These are phyloP conservation scores for Taxillus chinensis DNA, from an alignment of 164 flowering plant species.

Conservation along the genomic window DNA sequence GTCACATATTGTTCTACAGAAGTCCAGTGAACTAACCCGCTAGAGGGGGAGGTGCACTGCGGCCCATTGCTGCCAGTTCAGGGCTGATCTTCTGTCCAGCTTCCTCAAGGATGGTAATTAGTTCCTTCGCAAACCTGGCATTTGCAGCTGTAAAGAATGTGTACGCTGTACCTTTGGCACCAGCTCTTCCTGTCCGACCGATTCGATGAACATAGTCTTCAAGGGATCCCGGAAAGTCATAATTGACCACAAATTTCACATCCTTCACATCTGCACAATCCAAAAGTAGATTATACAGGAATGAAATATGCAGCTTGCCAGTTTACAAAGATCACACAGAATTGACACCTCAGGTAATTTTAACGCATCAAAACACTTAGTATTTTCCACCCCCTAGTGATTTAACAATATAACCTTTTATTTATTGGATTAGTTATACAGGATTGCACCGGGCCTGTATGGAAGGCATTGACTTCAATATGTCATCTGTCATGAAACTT, in stretches of 20 bases:
- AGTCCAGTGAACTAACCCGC: constrained; percentile 33
- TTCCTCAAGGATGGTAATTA: constrained; percentile 78
- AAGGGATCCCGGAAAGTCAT: constrained; percentile 92
- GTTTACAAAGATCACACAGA: neutral
- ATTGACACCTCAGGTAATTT: neutral
- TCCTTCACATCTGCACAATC: constrained; percentile 83
- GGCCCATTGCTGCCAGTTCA: constrained; percentile 90
- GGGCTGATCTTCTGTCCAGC: constrained; percentile 89
- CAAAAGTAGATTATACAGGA: neutral
- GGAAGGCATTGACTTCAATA: too few species aligned
- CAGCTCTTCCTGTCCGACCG: constrained; percentile 95
- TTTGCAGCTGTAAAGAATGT: constrained; percentile 92
- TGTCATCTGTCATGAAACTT: too few species aligned
- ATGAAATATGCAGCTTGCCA: neutral
- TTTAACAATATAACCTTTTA: too few species aligned
- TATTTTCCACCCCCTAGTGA: too few species aligned
- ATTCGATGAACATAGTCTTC: constrained; percentile 98
- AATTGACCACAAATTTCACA: constrained; percentile 84
- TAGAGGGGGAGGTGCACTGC: constrained; percentile 79
- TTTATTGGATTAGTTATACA: too few species aligned
- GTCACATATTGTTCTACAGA: too few species aligned
- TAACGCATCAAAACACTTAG: neutral
- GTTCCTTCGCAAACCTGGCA: constrained; percentile 95
- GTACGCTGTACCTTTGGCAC: constrained; percentile 95
- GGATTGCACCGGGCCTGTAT: too few species aligned